Evolutionary conservation across 2,329 filamentous ascomycete species (phyloP), one percentile per base, ranked within the genome.

Genomic region (Penicillium sp.): DNA sequence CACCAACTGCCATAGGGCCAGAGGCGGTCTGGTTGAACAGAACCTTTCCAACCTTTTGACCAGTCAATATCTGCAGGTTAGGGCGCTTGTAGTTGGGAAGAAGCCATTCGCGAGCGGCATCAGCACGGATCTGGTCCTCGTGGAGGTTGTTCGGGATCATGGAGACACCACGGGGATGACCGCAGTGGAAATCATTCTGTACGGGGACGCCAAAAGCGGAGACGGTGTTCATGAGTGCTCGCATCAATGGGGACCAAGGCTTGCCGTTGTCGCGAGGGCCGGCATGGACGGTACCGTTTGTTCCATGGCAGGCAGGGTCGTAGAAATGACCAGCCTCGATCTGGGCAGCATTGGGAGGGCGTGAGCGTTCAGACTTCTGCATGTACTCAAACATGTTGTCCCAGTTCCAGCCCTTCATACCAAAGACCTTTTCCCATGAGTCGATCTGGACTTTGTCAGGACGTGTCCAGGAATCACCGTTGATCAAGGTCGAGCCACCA

Each of bases 321-420:
- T 56, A 66, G 48, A 33, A 56, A 26, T 67, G 60, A 2, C 65
- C 65, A n/a, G 62, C 61, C 9, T 49, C 57, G 21, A 64, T 52
- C 29, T 67, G 52, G 8, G 34, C 48, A 4, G 52, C 43, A 18
- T 36, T 67, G 1, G 67, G 67, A 8, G 34, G 10, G 19, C 65
- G 64, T 7, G 50, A 23, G 3, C 9, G 10, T 45, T 70, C 67
- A 3, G 54, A 67, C 68, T 80, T 78, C 34, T 72, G 68, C 62
- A 82, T 82, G 55, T 82, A 82, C 0, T n/a, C n/a, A n/a, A 79
- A 52, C 3, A 83, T 59, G 33, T 63, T 71, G 1, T 74, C 67
- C 76, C 78, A 82, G 29, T 71, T 73, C 75, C 75, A 81, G 1
- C 74, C 78, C 1, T 71, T 56, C 34, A 75, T 78, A 0, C 78